Evolutionary conservation across 352 stramenopile genomes (phyloP), one percentile per base, ranked within the genome.

Genomic region (Pythium dissimile): DNA sequence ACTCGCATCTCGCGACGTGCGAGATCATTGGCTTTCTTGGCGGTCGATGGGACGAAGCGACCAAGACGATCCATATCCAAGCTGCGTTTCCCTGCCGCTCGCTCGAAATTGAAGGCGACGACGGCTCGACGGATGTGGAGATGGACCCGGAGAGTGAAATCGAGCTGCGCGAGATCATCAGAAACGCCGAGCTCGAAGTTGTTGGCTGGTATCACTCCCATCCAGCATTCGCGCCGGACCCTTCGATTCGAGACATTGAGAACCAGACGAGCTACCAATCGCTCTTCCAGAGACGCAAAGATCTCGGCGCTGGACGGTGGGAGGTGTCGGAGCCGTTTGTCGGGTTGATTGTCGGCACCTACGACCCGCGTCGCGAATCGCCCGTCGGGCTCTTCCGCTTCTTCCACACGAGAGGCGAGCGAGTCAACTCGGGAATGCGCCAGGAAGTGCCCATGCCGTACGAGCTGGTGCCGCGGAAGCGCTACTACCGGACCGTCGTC

Each of bases 131-230:
- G 20, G 94, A 98, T 63, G 94, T 97, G 7, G 94, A 98, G 58
- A 97, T 98, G 90, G 93, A 98, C 59, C 92, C 94, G 9, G 87
- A 79, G 7, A 93, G 76, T 45, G 89, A 98, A 64, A 93, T 98
- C 54, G 78, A 95, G 50, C 64, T 97, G 38, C 84, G 89, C 28
- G 85, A 95, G 23, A 92, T 94, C 38, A 97, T 98, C 66, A 60
- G 83, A 59, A 86, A 94, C 35, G 79, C 89, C 2, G 72, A 92
- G 47, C 62, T 98, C 5, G 84, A 94, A 52, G 89, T 98, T 39
- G 90, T 98, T 5, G 94, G 94, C 4, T 98, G 94, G 94, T 98
- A 98, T 56, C 94, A 98, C 67, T 97, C 84, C 9, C 93, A 98
- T 65, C 94, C 94, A 12, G 84, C 78, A 24, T 98, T 98, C 72